phyloP scores from a whole-genome alignment of 257 asterid genomes.

The Anisodus tanguticus region DNA sequence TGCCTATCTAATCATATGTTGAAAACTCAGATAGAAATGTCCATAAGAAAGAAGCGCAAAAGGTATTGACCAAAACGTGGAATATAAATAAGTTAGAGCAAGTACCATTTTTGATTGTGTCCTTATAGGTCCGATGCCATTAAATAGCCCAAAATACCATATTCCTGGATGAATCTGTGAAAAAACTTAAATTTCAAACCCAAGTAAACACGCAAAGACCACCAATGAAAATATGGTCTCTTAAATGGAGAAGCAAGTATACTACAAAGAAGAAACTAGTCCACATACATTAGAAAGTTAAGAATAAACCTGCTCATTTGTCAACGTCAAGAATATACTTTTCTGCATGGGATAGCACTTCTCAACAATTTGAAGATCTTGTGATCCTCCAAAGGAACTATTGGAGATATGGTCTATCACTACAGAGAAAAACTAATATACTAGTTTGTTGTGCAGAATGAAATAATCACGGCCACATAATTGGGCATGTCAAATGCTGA shows the following conservation, averaged over 20 bases:
- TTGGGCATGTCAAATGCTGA: neutral
- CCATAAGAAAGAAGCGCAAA: neutral
- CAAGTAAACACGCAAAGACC: slow-evolving; percentile 6
- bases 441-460: slow-evolving; percentile 23
- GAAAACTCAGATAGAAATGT: slow-evolving; percentile 3
- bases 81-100: slow-evolving; percentile 23
- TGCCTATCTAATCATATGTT: neutral
- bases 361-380: slow-evolving; percentile 67
- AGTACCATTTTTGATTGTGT: slow-evolving; percentile 96
- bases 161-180: slow-evolving; percentile 84
- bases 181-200: slow-evolving; percentile 29
- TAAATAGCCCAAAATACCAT: slow-evolving; percentile 91
- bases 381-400: slow-evolving; percentile 60
- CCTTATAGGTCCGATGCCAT: slow-evolving; percentile 86
- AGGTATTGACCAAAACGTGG: neutral
- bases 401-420: slow-evolving; percentile 60
- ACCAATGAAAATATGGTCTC: neutral
- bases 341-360: slow-evolving; percentile 95
- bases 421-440: slow-evolving; percentile 43
- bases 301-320: slow-evolving; percentile 79
- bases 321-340: slow-evolving; percentile 58
- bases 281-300: slow-evolving; percentile 24
- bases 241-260: neutral
- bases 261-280: neutral
- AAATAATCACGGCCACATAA: neutral